Base-by-base conservation (phyloP, 176 grass and related monocot species). In the Oryza glaberrima region DNA sequence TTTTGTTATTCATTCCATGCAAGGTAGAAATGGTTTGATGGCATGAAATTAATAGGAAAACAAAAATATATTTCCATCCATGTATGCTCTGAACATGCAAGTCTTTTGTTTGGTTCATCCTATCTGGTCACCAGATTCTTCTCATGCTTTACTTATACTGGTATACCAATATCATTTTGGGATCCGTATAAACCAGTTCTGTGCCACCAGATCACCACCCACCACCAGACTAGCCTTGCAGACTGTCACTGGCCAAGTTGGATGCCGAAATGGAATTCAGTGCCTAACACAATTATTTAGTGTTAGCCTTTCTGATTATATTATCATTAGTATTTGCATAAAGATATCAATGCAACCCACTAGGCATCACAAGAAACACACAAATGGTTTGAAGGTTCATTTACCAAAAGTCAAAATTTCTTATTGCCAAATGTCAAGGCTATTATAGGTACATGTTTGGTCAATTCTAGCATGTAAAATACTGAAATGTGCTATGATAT, bases 261-360 rank as follows among this genome's bases (percentile, higher is more conserved):
- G 36, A 80, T 84, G 54, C 56, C 2, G 25, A 75, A 35, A 54
- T 88, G 77, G 49, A 69, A 80, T 70, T 45, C 4, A 19, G 60
- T 88, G 46, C 23, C 56, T 61, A 64, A 44, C 9, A 19, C 49
- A 78, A 3, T 16, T 65, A 52, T n/a, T 30, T 47, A 23, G 1
- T 45, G 7, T 77, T 51, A 74, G 15, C 67, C 19, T 7, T 48
- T 71, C 2, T 65, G 40, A 83, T 46, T 65, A 45, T 72, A 56
- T 56, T 35, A 75, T 75, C 23, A 49, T 10, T 73, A 66, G 15
- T 64, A 22, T 25, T 47, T 73, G 43, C 35, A 51, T 36, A 75
- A 35, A 7, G 7, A 75, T 23, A 32, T 60, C 60, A 3, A 6
- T 58, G 17, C 54, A 58, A 58, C 54, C 54, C 19, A 4, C 15